These are phyloP conservation scores for Isabelozyma rhagii DNA, from an alignment of 805 yeast species.

Conservation along the genomic window DNA sequence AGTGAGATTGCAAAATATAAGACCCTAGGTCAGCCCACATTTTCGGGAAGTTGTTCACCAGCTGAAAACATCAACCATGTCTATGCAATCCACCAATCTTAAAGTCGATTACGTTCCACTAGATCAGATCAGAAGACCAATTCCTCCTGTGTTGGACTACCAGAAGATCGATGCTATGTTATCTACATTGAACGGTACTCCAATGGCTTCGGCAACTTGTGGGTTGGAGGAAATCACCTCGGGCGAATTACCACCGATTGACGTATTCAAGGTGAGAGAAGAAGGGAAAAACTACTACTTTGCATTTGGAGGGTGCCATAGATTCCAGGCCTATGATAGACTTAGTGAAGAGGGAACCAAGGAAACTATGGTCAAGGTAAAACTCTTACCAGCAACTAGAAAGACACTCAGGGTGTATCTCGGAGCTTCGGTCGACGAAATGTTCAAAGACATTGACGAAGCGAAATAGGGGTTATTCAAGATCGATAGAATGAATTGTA, in stretches of 20 bases:
- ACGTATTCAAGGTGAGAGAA: conserved; percentile 66
- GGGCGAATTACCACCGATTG: conserved; percentile 81
- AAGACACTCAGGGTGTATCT: conserved; percentile 64
- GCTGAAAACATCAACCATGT: conserved; percentile 39
- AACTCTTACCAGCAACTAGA: conserved; percentile 71
- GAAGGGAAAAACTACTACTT: conserved; percentile 62
- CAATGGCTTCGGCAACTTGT: conserved; percentile 64
- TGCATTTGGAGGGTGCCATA: conserved; percentile 89
- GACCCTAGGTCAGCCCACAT: too few relatives aligned
- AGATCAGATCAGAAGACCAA: conserved; percentile 69
- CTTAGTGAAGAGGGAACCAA: conserved; percentile 26
- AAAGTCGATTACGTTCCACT: conserved; percentile 63
- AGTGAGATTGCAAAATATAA: too few relatives aligned
- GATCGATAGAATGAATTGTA: too few relatives aligned
- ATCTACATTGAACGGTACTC: conserved; percentile 61
- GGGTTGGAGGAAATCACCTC: conserved; percentile 43
- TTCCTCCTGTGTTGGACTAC: conserved; percentile 77
- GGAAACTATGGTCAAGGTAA: conserved; percentile 58
- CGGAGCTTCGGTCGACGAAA: conserved; percentile 62
- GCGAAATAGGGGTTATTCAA: neutral
- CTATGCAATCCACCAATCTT: conserved; percentile 62
- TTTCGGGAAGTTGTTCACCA: neutral
- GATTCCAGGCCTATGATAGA: conserved; percentile 82
- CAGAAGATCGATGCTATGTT: conserved; percentile 78
- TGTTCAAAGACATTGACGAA: conserved; percentile 25